Conservation (phyloP, 176 grass and related monocot genomes). For the Puccinellia tenuiflora region DNA sequence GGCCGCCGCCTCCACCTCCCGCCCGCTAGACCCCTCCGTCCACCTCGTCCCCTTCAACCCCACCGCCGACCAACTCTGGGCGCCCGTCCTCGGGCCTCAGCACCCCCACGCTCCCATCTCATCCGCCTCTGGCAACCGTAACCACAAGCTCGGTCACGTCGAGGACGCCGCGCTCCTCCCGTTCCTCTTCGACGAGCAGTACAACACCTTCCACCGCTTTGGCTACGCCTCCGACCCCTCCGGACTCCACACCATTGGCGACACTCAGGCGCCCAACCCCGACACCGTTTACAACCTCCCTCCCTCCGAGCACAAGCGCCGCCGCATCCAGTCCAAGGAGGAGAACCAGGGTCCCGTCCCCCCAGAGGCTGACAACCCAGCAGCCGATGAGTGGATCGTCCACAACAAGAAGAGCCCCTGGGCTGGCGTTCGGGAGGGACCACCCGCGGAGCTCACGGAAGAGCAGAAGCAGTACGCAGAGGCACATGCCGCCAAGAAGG, state of each 20-base stretch:
- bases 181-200: slow-evolving; percentile 98
- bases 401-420: slow-evolving; percentile 88
- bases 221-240: slow-evolving; percentile 89
- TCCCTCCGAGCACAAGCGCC: slow-evolving; percentile 89
- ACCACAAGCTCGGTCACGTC: slow-evolving; percentile 96
- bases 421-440: slow-evolving; percentile 75
- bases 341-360: slow-evolving; percentile 28
- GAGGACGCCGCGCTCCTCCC: slow-evolving; percentile 82
- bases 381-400: slow-evolving; percentile 79
- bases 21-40: slow-evolving; percentile 73
- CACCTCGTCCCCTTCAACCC: slow-evolving; percentile 88
- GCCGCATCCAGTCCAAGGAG: slow-evolving; percentile 61
- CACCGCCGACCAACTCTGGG: slow-evolving; percentile 92
- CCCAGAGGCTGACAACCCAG: slow-evolving; percentile 51
- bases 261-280: slow-evolving; percentile 42
- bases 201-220: slow-evolving; percentile 93
- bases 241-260: slow-evolving; percentile 74
- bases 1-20: slow-evolving; percentile 34
- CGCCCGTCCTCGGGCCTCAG: slow-evolving; percentile 71
- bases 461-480: slow-evolving; percentile 93
- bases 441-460: slow-evolving; percentile 70
- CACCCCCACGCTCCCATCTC: slow-evolving; percentile 71
- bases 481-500: slow-evolving; percentile 89
- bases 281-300: slow-evolving; percentile 87
- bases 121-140: slow-evolving; percentile 65